Evolutionary conservation across 768 basidiomycete species (phyloP), one percentile per base, ranked within the genome.

Genomic region (Auricularia heimuer): DNA sequence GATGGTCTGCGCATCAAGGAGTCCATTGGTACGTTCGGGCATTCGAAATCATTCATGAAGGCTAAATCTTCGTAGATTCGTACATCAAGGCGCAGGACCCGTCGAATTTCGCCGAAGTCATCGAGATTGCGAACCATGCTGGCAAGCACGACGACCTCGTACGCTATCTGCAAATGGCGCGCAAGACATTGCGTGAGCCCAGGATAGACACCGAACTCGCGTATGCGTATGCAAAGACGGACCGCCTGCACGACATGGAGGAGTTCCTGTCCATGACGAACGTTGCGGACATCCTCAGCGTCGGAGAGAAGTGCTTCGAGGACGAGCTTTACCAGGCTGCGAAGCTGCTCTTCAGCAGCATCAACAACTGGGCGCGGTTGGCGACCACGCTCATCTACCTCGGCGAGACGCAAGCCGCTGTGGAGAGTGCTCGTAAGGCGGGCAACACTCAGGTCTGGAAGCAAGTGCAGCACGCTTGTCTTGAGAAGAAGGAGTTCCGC

Each of bases 391-490:
- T 98, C 71, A 98, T 99, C 73, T 99, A 99, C 77, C 84, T 99
- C 54, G 92, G 93, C 47, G 96, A 99, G 78, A 97, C 98, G 73
- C 97, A 98, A 75, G 86, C 93, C 62, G 97, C 97, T 24, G 97
- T 99, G 11, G 97, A 99, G 77, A 97, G 96, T 69, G 97, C 97
- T n/a, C 83, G 97, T 64, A 99, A 99, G 75, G 97, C 97, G 14
- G 97, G 97, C 11, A 98, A 98, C 72, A 99, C 97, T 4, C 96
- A 98, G 92, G 97, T 98, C n/a, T 99, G 97, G 97, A 98, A 98
- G 77, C 97, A 98, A 75, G 97, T 99, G 62, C 96, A 98, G 69
- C 90, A 94, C 29, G 97, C 97, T 47, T 99, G 97, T 77, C 88
- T 99, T 65, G 96, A 97, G 79, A 98, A 98, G 81, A 79, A 83